phyloP scores from a whole-genome alignment of 2,329 filamentous ascomycete genomes.

The Exophiala lecanii-corni region DNA sequence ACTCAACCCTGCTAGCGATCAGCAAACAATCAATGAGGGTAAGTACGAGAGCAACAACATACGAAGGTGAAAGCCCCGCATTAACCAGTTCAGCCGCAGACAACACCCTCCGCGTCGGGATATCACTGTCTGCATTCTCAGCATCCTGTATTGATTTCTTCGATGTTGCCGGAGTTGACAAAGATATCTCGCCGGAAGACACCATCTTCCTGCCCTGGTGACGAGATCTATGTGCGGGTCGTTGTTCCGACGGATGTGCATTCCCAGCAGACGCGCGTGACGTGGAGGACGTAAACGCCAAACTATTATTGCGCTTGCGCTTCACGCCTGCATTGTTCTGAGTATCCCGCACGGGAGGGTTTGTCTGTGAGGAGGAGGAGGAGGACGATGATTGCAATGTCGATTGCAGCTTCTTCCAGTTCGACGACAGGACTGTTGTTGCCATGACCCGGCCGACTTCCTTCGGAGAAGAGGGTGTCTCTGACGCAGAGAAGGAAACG shows the following conservation, averaged over 20 bases:
- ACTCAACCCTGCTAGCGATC: slow-evolving; percentile 50
- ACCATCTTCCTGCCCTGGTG: no score
- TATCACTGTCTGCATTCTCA: slow-evolving; percentile 5
- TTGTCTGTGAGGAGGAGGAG: no score
- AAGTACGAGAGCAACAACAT: slow-evolving; percentile 3
- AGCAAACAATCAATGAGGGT: neutral
- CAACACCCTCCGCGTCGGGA: slow-evolving; percentile 6
- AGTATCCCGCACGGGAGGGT: no score
- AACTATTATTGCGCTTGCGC: slow-evolving; percentile 24
- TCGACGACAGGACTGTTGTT: slow-evolving; percentile 37
- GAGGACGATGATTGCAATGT: no score
- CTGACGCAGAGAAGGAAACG: no score
- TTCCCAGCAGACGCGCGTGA: no score
- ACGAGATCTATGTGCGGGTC: no score
- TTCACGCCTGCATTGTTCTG: slow-evolving; percentile 28
- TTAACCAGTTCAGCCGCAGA: slow-evolving; percentile 11
- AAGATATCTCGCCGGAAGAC: neutral
- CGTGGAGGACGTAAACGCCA: no score
- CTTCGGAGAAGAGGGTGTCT: no score
- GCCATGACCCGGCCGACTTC: no score
- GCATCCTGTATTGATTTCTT: slow-evolving; percentile 48
- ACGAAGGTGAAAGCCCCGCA: slow-evolving; percentile 14
- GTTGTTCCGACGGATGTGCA: no score
- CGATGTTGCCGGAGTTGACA: slow-evolving; percentile 29
- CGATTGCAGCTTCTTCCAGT: slow-evolving; percentile 51